Conservation (phyloP, 345 rosid species). For the Xanthoceras sorbifolium region DNA sequence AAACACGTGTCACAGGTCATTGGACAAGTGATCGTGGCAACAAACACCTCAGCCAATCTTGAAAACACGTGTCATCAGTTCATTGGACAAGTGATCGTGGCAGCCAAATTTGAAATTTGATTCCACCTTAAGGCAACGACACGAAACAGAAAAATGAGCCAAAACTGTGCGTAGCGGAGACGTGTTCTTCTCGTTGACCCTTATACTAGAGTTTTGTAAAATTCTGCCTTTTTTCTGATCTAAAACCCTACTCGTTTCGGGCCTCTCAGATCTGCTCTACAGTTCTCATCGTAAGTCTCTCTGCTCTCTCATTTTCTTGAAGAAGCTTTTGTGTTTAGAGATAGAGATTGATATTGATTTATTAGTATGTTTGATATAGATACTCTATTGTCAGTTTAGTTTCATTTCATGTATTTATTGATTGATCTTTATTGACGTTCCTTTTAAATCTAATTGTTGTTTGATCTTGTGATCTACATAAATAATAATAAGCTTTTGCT, state of each 20-base stretch:
- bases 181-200: slow-evolving; percentile 6
- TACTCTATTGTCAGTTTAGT: not conserved
- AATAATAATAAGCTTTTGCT: too few species aligned
- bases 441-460: not conserved
- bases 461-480: not conserved
- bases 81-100: not conserved
- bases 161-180: not conserved
- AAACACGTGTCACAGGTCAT: too few species aligned
- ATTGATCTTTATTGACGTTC: not conserved
- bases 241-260: not conserved
- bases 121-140: not conserved
- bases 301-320: not conserved
- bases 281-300: slow-evolving; percentile 2
- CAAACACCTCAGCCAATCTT: too few species aligned
- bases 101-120: not conserved
- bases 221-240: too few species aligned
- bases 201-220: not conserved
- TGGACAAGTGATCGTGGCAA: too few species aligned
- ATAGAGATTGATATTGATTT: too few species aligned
- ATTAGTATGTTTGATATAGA: not conserved
- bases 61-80: not conserved
- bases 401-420: too few species aligned
- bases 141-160: not conserved
- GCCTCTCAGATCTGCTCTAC: not conserved
- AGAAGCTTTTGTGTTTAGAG: not conserved